These are phyloP conservation scores for Arabidopsis thaliana DNA, from an alignment of 345 rosid species.

Conservation along the genomic window TAIR10.1 NC_003070.9:8298501-8299000, in stretches of 20 bases:
- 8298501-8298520: conserved; percentile 39
- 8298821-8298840: not conserved
- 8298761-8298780: too few species aligned
- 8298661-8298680: not conserved
- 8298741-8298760: too few species aligned
- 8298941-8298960: conserved; percentile 2
- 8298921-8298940: not conserved
- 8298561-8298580: conserved; percentile 38
- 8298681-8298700: not conserved
- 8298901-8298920: not conserved
- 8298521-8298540: conserved; percentile 44
- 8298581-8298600: conserved; percentile 16
- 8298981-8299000: not conserved
- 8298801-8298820: not conserved
- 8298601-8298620: conserved; percentile 18
- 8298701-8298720: not conserved
- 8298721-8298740: not conserved
- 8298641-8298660: conserved; percentile 4
- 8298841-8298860: not conserved
- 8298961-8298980: not conserved
- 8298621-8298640: conserved; percentile 6
- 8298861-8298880: not conserved
- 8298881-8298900: not conserved
- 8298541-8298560: conserved; percentile 40
- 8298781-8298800: too few species aligned